A percentile compares a stretch with the other conserved stretches of the same genome.
Evolutionary conservation across 2,329 filamentous ascomycete species (phyloP).

Genomic region (Delphinella strobiligena): DNA sequence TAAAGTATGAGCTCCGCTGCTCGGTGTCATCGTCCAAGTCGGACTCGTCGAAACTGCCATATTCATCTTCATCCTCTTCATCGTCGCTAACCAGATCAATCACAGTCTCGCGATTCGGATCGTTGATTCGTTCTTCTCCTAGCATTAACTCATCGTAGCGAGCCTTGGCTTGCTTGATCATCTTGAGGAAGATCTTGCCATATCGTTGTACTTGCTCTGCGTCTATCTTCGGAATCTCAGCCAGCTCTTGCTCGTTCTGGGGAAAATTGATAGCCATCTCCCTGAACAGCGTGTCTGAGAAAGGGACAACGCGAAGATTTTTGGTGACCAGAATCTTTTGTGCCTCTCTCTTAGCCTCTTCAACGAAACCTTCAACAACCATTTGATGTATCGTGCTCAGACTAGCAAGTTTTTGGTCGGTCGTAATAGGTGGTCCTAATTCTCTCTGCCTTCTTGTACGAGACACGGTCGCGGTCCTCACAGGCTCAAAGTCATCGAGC

Average conservation of each 20-base stretch:
- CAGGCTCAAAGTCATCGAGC: conserved; percentile 38
- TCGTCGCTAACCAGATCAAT: conserved; percentile 35
- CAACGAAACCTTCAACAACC: conserved; percentile 53
- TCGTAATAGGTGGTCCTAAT: conserved; percentile 47
- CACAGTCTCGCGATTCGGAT: conserved; percentile 39
- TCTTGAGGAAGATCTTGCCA: conserved; percentile 47
- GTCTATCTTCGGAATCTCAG: conserved; percentile 50
- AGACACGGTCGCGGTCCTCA: conserved; percentile 20
- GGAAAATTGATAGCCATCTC: conserved; percentile 65
- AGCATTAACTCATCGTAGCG: conserved; percentile 28
- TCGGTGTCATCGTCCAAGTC: conserved; percentile 27
- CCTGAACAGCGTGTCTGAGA: conserved; percentile 57
- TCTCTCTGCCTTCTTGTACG: conserved; percentile 24
- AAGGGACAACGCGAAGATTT: conserved; percentile 45
- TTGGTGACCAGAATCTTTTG: conserved; percentile 50
- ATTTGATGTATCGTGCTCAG: conserved; percentile 50
- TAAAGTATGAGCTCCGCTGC: conserved; percentile 16
- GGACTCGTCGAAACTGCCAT: conserved; percentile 32
- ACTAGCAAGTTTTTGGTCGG: conserved; percentile 40
- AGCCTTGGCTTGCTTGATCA: conserved; percentile 36
- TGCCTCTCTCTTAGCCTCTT: conserved; percentile 47
- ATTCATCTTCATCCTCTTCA: conserved; percentile 28
- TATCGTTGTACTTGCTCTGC: conserved; percentile 48
- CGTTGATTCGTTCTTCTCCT: conserved; percentile 27
- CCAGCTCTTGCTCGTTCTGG: conserved; percentile 48